Evolutionary conservation across 305 asterid genomes (phyloP).

Genomic region (Plantago lanceolata): DNA sequence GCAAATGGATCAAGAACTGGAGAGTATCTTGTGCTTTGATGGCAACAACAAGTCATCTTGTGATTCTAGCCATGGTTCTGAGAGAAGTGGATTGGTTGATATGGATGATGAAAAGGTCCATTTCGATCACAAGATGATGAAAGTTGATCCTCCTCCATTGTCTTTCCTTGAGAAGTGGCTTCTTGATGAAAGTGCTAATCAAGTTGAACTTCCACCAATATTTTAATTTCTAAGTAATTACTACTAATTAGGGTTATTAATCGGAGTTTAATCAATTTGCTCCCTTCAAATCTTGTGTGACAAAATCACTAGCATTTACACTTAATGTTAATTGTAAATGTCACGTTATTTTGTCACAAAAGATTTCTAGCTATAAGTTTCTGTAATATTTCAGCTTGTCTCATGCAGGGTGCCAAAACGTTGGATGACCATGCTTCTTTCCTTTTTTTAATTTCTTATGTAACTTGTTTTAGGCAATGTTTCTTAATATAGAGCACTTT

Average conservation of each 20-base stretch:
- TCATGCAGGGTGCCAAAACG: slow-evolving; percentile 43
- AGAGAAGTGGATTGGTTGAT: slow-evolving; percentile 30
- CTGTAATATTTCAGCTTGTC: no score
- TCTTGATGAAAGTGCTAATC: slow-evolving; percentile 67
- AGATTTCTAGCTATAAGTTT: slow-evolving; percentile 1
- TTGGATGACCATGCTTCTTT: slow-evolving; percentile 33
- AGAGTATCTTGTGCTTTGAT: slow-evolving; percentile 40
- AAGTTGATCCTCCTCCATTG: slow-evolving; percentile 54
- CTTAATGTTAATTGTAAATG: background rate
- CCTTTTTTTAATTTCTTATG: slow-evolving; percentile 17
- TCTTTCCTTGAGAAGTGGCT: slow-evolving; percentile 90
- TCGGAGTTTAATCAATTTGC: no score
- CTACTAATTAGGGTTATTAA: no score
- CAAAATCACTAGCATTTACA: slow-evolving; percentile 9
- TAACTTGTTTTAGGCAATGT: slow-evolving; percentile 30
- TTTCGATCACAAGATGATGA: slow-evolving; percentile 28
- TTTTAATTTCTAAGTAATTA: slow-evolving; percentile 44
- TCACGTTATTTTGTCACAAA: slow-evolving; percentile 8
- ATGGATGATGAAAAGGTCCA: slow-evolving; percentile 21
- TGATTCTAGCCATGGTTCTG: slow-evolving; percentile 47
- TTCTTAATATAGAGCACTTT: slow-evolving; percentile 6
- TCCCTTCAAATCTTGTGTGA: slow-evolving; percentile 1
- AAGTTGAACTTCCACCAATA: slow-evolving; percentile 63
- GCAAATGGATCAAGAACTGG: slow-evolving; percentile 35
- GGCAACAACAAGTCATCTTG: slow-evolving; percentile 38